Evolutionary conservation across 2,329 filamentous ascomycete genomes (phyloP).

Genomic region (Phyllosticta paracitricarpa): DNA sequence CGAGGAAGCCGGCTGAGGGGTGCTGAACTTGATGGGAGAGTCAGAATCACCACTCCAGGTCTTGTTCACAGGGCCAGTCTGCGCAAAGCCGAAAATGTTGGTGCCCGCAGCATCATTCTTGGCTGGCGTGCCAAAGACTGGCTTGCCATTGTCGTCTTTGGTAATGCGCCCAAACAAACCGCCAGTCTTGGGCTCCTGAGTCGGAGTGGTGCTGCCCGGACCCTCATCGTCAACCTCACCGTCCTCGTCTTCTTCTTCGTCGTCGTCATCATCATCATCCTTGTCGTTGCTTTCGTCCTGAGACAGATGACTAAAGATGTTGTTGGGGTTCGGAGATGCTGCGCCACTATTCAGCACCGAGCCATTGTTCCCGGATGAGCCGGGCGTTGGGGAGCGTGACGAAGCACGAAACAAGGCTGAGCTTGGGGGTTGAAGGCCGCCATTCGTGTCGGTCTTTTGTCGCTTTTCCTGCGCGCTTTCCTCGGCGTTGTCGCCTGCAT

Average conservation of each 20-base stretch:
- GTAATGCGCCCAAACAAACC: slow-evolving; percentile 8
- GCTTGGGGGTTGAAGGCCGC: neutral
- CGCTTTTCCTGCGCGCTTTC: slow-evolving; percentile 3
- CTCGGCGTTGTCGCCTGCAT: neutral
- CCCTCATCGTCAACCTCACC: neutral
- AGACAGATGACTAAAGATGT: slow-evolving; percentile 4
- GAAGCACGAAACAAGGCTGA: neutral
- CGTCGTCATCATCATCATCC: slow-evolving; percentile 5
- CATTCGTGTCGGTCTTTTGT: neutral
- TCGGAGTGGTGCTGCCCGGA: slow-evolving; percentile 2
- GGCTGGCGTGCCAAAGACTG: neutral
- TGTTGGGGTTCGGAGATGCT: slow-evolving; percentile 5
- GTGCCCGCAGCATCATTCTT: neutral
- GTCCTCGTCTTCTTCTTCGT: neutral
- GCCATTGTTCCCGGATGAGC: neutral
- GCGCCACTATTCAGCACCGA: slow-evolving; percentile 8
- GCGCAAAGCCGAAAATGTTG: slow-evolving; percentile 2
- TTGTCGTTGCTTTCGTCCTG: slow-evolving; percentile 5
- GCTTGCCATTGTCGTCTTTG: neutral
- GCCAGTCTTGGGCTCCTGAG: neutral
- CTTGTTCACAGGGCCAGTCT: slow-evolving; percentile 5
- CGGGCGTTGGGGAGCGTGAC: neutral
- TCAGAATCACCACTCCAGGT: slow-evolving; percentile 8
- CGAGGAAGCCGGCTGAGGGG: slow-evolving; percentile 1
- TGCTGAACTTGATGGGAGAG: slow-evolving; percentile 9